Percentiles rank a stretch among this genome's conserved stretches.
These are phyloP conservation scores for Clonostachys byssicola DNA, from an alignment of 2,329 filamentous ascomycete genomes.

Conservation along the genomic window DNA sequence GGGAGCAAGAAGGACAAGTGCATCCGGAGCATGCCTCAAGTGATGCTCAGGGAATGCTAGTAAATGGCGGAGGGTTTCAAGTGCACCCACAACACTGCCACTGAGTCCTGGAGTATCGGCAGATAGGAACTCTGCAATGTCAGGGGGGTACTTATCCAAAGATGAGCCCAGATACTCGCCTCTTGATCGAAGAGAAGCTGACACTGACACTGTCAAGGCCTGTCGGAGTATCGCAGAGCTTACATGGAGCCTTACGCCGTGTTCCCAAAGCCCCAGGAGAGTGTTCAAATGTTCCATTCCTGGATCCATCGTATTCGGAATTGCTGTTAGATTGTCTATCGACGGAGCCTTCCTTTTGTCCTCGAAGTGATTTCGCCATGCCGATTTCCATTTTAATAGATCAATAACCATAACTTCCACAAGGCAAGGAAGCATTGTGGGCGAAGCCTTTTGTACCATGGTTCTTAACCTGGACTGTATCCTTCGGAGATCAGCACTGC, in stretches of 20 bases:
- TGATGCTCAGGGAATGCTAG: conserved; percentile 5
- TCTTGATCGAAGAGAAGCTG: too few species aligned
- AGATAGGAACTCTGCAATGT: background rate
- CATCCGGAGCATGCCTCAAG: conserved; percentile 6
- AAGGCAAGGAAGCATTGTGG: background rate
- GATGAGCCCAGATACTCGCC: background rate
- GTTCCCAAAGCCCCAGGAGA: conserved; percentile 7
- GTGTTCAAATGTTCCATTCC: background rate
- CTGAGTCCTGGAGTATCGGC: background rate
- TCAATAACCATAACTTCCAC: background rate
- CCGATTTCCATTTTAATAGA: background rate
- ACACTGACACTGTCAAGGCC: conserved; percentile 3
- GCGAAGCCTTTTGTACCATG: background rate
- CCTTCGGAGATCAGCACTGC: background rate
- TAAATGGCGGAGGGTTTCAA: conserved; percentile 4
- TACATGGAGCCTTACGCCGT: conserved; percentile 8
- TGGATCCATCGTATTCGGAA: background rate
- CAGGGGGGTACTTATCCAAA: background rate
- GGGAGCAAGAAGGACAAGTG: conserved; percentile 6
- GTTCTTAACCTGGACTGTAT: conserved; percentile 1
- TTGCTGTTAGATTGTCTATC: background rate
- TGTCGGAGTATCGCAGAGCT: conserved; percentile 7
- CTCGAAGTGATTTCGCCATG: background rate
- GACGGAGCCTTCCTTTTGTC: background rate
- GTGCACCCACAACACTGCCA: conserved; percentile 1